phyloP scores from a whole-genome alignment of 345 rosid genomes.

The Angophora floribunda region DNA sequence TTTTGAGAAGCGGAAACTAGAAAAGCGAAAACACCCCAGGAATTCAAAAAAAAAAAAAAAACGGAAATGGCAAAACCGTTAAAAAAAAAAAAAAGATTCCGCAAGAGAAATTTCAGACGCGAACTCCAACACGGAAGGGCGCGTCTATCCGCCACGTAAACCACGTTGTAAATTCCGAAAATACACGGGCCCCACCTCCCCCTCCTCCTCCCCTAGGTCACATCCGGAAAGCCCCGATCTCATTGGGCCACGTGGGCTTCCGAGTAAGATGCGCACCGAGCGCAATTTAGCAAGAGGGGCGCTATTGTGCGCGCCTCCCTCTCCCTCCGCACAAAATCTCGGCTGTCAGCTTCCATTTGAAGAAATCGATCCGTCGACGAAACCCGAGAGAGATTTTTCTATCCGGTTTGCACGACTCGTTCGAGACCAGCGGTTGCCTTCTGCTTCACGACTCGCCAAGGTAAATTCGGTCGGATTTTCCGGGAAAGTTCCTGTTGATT shows the following conservation, averaged over 20 bases:
- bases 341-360: not conserved
- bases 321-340: not conserved
- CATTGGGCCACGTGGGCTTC: slow-evolving; percentile 17
- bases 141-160: not conserved
- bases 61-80: not conserved
- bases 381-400: not conserved
- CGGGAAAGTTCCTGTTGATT: not conserved
- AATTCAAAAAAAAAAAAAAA: not conserved
- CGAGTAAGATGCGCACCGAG: not conserved
- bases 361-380: not conserved
- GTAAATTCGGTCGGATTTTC: not conserved
- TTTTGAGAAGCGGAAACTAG: not conserved
- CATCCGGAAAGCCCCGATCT: slow-evolving; percentile 3
- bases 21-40: not conserved
- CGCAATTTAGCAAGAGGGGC: not conserved
- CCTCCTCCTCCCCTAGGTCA: not conserved
- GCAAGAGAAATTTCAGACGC: not conserved
- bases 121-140: not conserved
- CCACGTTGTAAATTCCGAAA: not conserved
- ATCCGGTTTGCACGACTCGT: not conserved
- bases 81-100: not conserved
- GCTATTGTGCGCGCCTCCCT: not conserved
- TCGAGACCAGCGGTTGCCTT: not conserved
- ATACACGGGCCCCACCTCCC: not conserved
- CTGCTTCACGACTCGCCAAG: not conserved